phyloP scores from a whole-genome alignment of 2,329 filamentous ascomycete species.

The Microdochium paspali region DNA sequence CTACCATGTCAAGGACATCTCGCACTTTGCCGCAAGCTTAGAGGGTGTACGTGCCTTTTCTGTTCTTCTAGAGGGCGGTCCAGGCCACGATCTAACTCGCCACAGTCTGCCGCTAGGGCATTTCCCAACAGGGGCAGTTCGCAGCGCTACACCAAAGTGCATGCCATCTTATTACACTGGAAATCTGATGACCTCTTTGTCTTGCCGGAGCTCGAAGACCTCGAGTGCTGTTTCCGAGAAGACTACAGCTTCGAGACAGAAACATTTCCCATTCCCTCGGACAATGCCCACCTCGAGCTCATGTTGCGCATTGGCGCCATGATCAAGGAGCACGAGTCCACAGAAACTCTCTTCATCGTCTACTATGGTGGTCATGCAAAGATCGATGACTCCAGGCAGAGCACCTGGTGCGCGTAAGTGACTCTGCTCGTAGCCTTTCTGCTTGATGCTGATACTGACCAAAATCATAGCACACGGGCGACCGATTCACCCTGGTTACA shows the following conservation, averaged over 20 bases:
- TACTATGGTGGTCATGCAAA: slow-evolving; percentile 52
- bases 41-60: slow-evolving; percentile 35
- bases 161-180: slow-evolving; percentile 47
- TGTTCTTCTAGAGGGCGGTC: not conserved
- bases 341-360: slow-evolving; percentile 45
- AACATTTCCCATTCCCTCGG: slow-evolving; percentile 47
- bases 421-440: not conserved
- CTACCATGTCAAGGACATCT: slow-evolving; percentile 48
- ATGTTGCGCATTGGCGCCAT: slow-evolving; percentile 47
- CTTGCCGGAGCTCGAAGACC: slow-evolving; percentile 45
- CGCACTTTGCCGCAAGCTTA: slow-evolving; percentile 42
- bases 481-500: slow-evolving; percentile 45
- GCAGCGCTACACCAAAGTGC: slow-evolving; percentile 46
- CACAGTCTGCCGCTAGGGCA: slow-evolving; percentile 41
- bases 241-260: slow-evolving; percentile 49
- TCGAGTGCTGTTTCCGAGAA: slow-evolving; percentile 43
- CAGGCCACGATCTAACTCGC: slow-evolving; percentile 3
- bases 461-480: slow-evolving; percentile 32
- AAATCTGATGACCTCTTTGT: slow-evolving; percentile 49
- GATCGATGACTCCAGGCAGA: slow-evolving; percentile 50
- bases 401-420: slow-evolving; percentile 50
- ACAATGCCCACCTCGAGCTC: slow-evolving; percentile 47
- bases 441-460: slow-evolving; percentile 2
- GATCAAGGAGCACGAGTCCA: slow-evolving; percentile 46
- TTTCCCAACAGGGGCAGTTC: slow-evolving; percentile 47